Base-by-base conservation (phyloP, 225 moss, liverwort and hornwort genomes). In the Sphagnum tenellum region DNA sequence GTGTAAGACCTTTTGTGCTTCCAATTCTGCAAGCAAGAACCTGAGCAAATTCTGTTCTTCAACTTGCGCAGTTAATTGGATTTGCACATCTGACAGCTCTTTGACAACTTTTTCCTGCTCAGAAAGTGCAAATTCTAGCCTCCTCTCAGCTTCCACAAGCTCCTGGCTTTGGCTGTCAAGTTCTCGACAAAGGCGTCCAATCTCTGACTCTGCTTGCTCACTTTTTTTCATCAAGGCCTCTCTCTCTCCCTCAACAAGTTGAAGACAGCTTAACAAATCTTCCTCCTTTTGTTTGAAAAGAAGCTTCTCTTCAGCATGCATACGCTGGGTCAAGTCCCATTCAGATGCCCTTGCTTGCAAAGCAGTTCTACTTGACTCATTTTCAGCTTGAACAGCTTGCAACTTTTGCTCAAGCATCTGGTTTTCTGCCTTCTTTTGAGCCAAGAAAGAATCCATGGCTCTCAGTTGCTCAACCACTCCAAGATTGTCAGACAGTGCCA, bases 381-480 rank as follows among this genome's bases (percentile, higher is more conserved):
- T 57, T 53, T 79, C 73, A 50, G 47, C 54, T 67, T 79, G 76
- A 69, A 83, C 66, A 53, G 51, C 70, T 51, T 76, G 74, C 47
- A 74, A 66, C 59, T 79, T 79, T 9, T 79, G 57, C 60, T 74
- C 73, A 74, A 79, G 74, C 59, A 47, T 55, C 71, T 83, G 79
- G 45, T 70, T 64, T 48, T 83, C 83, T 60, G 79, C 79, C 44
- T 69, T 70, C 65, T 76, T 79, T 62, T 83, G 77, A 70, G 50
- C 73, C 55, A 83, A 79, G 59, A 83, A 58, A 45, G 76, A 71
- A 51, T 73, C 76, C 67, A 83, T 69, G 50, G 64, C 64, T 50
- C 76, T 65, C 46, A 70, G 64, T 67, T 79, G 76, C 56, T 83
- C 83, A 64, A 68, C 76, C 29, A 68, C 67, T 57, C 55, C 61